A percentile compares a stretch with the other conserved stretches of the same genome.
Conservation (phyloP, 805 yeast genomes). For the Candida ulmi region DNA sequence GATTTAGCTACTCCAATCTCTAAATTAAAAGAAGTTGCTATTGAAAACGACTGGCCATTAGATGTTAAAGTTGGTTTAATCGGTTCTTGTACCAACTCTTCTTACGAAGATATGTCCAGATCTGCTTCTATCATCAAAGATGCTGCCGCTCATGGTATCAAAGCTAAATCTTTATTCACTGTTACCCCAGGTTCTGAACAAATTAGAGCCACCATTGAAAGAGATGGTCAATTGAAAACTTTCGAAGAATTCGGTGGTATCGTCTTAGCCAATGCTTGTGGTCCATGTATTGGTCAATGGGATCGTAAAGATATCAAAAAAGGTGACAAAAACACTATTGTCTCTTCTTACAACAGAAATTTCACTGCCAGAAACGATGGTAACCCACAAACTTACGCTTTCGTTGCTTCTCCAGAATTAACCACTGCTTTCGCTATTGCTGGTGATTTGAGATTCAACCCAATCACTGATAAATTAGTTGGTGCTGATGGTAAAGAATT, state of each 20-base stretch:
- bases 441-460: slow-evolving; percentile 96
- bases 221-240: slow-evolving; percentile 88
- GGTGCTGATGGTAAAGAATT: slow-evolving; percentile 88
- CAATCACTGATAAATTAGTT: slow-evolving; percentile 82
- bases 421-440: slow-evolving; percentile 93
- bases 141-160: slow-evolving; percentile 87
- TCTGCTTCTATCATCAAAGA: slow-evolving; percentile 89
- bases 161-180: slow-evolving; percentile 85
- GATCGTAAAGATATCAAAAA: slow-evolving; percentile 89
- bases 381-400: slow-evolving; percentile 95
- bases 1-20: slow-evolving; percentile 96
- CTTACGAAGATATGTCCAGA: slow-evolving; percentile 97
- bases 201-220: slow-evolving; percentile 95
- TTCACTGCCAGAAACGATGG: slow-evolving; percentile 98
- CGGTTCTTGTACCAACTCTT: slow-evolving; percentile 98
- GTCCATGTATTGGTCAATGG: slow-evolving; percentile 99
- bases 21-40: slow-evolving; percentile 76
- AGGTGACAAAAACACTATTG: slow-evolving; percentile 94
- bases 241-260: slow-evolving; percentile 90
- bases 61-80: slow-evolving; percentile 91
- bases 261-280: slow-evolving; percentile 96
- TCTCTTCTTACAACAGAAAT: slow-evolving; percentile 96
- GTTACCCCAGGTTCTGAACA: slow-evolving; percentile 99
- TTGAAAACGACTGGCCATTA: slow-evolving; percentile 85
- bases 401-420: slow-evolving; percentile 95